Base-by-base conservation (phyloP, 495 filamentous ascomycete genomes). In the Penicillium nucicola region DNA sequence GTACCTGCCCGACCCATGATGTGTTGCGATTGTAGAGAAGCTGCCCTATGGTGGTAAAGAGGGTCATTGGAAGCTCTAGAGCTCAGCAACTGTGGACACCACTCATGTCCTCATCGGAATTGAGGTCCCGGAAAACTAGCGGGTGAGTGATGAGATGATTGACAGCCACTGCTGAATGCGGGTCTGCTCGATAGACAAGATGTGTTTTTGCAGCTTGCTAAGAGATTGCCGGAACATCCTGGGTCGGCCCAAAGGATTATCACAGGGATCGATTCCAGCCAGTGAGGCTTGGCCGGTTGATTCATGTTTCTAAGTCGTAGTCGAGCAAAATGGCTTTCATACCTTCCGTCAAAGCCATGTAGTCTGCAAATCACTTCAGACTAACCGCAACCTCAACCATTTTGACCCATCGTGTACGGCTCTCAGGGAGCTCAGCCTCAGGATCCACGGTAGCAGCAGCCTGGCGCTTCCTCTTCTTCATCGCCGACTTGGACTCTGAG, bases 311-410 rank as follows among this genome's bases (percentile, higher is more conserved):
- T n/a, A 7, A 10, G 31, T 15, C 13, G 12, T 22, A 18, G 14
- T 35, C 17, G 30, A 6, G 30, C 9, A 45, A 34, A 18, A 22
- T 18, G 9, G 10, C 9, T 40, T 23, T 10, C 22, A 11, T 10
- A 19, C 10, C 15, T 46, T 36, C 12, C 10, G 37, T 41, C 36
- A 19, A 4, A 23, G 17, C 30, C 17, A 8, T 33, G 15, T 22
- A 11, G 34, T 38, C 5, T 33, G 9, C 3, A 3, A 12, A 38
- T 45, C 73, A 84, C 62, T 71, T 74, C 37, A 85, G 64, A 39
- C 69, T 71, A 28, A 90, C 74, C n/a, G 75, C 77, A 45, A 87
- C 73, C 55, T 89, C 83, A 25, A 90, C 71, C 48, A 78, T 78
- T 61, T 84, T 86, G 47, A 84, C 69, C 68, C 83, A 84, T 58